A percentile compares a stretch with the other conserved stretches of the same genome.
Conservation (phyloP, 2,329 filamentous ascomycete genomes). For the Canariomyces notabilis region DNA sequence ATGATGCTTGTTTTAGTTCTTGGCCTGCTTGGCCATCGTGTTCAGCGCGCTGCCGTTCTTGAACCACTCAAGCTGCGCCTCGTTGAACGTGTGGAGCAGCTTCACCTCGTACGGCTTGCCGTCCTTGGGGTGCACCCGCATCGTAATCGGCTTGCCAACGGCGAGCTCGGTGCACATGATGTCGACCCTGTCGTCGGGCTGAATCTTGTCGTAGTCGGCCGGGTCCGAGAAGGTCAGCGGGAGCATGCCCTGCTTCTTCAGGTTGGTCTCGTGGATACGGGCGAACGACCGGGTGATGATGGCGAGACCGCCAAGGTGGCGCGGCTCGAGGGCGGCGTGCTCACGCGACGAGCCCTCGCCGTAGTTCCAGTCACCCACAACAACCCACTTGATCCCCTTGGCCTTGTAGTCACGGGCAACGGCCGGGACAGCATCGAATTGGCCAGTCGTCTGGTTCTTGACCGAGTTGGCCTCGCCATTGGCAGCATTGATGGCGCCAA, state of each 20-base stretch:
- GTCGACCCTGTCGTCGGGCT: constrained; percentile 86
- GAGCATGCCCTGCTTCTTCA: constrained; percentile 99
- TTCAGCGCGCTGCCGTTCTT: constrained; percentile 96
- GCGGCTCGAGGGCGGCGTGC: constrained; percentile 95
- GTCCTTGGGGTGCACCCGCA: constrained; percentile 87
- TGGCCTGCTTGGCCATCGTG: constrained; percentile 80
- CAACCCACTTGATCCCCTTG: constrained; percentile 94
- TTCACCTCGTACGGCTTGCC: constrained; percentile 74
- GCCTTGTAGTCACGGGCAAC: constrained; percentile 98
- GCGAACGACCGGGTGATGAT: constrained; percentile 95
- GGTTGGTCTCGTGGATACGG: constrained; percentile 99
- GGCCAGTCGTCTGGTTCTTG: constrained; percentile 79
- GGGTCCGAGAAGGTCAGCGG: constrained; percentile 92
- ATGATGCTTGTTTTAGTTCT: constrained; percentile 20
- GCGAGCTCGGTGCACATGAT: constrained; percentile 82
- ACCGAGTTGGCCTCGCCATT: constrained; percentile 98
- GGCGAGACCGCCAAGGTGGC: constrained; percentile 92
- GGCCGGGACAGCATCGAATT: constrained; percentile 83
- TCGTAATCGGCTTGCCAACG: constrained; percentile 87
- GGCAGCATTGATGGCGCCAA: constrained; percentile 91
- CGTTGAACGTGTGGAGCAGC: constrained; percentile 96
- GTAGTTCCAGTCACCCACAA: constrained; percentile 99
- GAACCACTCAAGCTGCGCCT: constrained; percentile 97
- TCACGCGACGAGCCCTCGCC: constrained; percentile 96
- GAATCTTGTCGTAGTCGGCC: constrained; percentile 96